phyloP scores from a whole-genome alignment of 495 filamentous ascomycete species.

The Amniculicola lignicola region DNA sequence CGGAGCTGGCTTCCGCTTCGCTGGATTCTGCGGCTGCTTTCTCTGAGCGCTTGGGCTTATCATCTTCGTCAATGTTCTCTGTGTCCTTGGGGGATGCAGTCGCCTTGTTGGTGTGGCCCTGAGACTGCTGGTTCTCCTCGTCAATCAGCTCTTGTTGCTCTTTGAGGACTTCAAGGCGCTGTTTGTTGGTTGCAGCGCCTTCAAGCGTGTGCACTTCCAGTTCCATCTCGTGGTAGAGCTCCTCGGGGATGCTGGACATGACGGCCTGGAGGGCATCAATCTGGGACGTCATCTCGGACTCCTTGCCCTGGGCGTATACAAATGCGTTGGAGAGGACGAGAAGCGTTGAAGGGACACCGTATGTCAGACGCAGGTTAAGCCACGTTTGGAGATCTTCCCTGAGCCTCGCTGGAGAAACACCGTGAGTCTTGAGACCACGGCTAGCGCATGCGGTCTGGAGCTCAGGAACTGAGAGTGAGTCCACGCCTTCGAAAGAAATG shows the following conservation, averaged over 20 bases:
- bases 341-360: slow-evolving; percentile 89
- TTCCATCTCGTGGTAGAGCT: slow-evolving; percentile 99
- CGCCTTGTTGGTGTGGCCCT: slow-evolving; percentile 59
- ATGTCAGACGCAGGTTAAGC: slow-evolving; percentile 89
- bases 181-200: slow-evolving; percentile 97
- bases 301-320: slow-evolving; percentile 89
- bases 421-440: slow-evolving; percentile 88
- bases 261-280: slow-evolving; percentile 92
- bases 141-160: slow-evolving; percentile 98
- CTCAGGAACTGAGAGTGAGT: slow-evolving; percentile 87
- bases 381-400: slow-evolving; percentile 91
- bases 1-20: slow-evolving; percentile 23
- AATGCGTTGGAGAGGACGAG: slow-evolving; percentile 96
- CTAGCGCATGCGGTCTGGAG: slow-evolving; percentile 86
- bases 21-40: slow-evolving; percentile 13
- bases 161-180: slow-evolving; percentile 97
- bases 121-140: slow-evolving; percentile 90
- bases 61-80: slow-evolving; percentile 82
- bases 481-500: slow-evolving; percentile 92
- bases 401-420: slow-evolving; percentile 78
- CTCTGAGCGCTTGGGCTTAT: slow-evolving; percentile 49
- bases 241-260: slow-evolving; percentile 90
- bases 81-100: slow-evolving; percentile 62
- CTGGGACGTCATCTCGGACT: slow-evolving; percentile 79
- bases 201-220: slow-evolving; percentile 96